Base-by-base conservation (phyloP, 176 grass and related monocot genomes). In the Zizania latifolia region DNA sequence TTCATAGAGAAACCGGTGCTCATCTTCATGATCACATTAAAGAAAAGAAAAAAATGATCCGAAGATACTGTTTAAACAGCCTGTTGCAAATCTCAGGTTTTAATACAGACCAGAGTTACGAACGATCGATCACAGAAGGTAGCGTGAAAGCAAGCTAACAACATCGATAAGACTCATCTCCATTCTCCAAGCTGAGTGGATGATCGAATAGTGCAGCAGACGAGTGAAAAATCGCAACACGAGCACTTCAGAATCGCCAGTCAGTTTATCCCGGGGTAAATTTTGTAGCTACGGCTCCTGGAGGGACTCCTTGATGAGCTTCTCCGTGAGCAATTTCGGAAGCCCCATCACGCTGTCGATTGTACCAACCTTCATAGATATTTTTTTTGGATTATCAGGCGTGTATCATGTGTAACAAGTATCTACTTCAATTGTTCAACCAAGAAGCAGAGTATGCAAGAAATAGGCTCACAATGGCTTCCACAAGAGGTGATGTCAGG, bases 321-420 rank as follows among this genome's bases (percentile, higher is more conserved):
- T 87, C 70, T 93, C 83, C 0, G 94, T 93, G 30, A 97, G 94
- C n/a, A 71, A 86, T 77, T 93, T 97, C 0, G 94, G 88, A 34
- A 97, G 88, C 32, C 86, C 94, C 94, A 97, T 97, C 53, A 93
- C 86, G 58, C 94, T 93, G 58, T 97, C 94, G 37, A 97, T 87
- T 35, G 90, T 97, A 26, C 94, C 90, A 9, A 97, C 88, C 94
- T 97, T 51, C 43, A 79, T 44, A 75, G 11, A 63, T 10, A 24
- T 28, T 30, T 10, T 30, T 28, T 30, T 13, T 3, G 39, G 31
- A 59, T 51, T 54, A 17, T 61, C 65, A 59, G 57, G 50, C 8
- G 11, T 10, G 34, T 53, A 48, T 14, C 21, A 40, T 28, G 33
- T 33, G 17, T 53, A 14, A 1, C 9, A 10, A 63, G 30, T 15